A percentile compares a stretch with the other conserved stretches of the same genome.
Conservation (phyloP, 352 stramenopile species). For the Pythium utonaiense region DNA sequence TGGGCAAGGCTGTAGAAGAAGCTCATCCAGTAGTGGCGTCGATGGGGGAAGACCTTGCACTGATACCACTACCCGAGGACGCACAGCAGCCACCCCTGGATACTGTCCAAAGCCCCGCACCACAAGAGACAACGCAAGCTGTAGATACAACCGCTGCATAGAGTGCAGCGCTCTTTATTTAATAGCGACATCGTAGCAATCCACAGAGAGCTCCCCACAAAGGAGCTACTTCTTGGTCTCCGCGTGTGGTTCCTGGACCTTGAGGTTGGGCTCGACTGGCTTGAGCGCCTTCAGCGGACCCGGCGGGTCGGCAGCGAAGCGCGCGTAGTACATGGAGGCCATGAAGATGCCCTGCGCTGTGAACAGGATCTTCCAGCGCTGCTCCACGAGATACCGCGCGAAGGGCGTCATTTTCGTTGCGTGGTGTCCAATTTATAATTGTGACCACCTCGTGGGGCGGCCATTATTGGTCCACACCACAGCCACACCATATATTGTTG, state of each 20-base stretch:
- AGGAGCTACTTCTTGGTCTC: neutral
- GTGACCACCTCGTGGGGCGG: too few species aligned
- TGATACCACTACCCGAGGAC: neutral
- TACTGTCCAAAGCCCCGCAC: neutral
- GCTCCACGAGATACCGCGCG: constrained; percentile 51
- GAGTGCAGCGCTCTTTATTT: constrained; percentile 1
- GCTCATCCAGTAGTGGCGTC: neutral
- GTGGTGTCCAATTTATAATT: neutral
- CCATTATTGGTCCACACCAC: too few species aligned
- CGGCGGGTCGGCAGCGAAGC: constrained; percentile 32
- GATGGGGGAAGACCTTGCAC: neutral
- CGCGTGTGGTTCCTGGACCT: constrained; percentile 20
- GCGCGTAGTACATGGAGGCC: constrained; percentile 54
- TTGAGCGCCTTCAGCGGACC: constrained; percentile 27
- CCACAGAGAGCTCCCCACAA: neutral
- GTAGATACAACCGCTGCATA: neutral
- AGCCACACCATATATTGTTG: too few species aligned
- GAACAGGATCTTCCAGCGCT: constrained; percentile 78
- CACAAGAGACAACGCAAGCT: neutral
- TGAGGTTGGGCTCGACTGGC: constrained; percentile 19
- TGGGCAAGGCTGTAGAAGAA: neutral
- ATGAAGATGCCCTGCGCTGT: constrained; percentile 71
- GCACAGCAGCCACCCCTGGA: neutral
- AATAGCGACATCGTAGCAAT: constrained; percentile 7
- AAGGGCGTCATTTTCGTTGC: constrained; percentile 35